Evolutionary conservation across 176 grass and related monocot species (phyloP).

Genomic region (Carex scoparia): DNA sequence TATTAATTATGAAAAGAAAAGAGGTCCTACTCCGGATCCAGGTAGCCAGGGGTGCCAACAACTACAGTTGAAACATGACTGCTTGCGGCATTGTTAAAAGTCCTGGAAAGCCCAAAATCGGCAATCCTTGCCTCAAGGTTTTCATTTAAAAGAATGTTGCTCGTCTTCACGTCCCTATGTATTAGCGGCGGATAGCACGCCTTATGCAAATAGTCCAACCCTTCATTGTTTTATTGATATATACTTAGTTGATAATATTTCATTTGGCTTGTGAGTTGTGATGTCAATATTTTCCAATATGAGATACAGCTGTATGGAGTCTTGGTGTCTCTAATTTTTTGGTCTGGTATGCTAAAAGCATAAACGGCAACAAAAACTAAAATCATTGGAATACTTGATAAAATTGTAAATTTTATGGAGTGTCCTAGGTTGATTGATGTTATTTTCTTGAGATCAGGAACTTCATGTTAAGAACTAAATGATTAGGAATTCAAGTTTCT

Average conservation of each 20-base stretch:
- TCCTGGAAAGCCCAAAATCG: constrained; percentile 16
- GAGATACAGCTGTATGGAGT: neutral
- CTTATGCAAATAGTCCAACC: constrained; percentile 20
- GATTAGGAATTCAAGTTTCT: neutral
- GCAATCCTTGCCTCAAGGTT: constrained; percentile 19
- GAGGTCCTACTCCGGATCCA: constrained; percentile 15
- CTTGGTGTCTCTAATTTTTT: neutral
- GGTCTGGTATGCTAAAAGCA: no score
- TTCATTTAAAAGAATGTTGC: constrained; percentile 19
- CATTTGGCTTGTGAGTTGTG: no score
- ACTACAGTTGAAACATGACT: constrained; percentile 5
- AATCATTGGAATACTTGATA: no score
- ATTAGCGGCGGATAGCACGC: constrained; percentile 7
- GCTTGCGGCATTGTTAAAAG: neutral
- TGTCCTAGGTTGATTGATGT: no score
- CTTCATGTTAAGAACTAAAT: no score
- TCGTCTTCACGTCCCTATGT: constrained; percentile 16
- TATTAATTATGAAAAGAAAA: neutral
- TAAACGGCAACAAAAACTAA: no score
- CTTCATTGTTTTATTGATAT: neutral
- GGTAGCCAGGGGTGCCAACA: constrained; percentile 10
- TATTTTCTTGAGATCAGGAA: no score
- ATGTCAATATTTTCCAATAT: neutral
- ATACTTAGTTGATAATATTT: neutral
- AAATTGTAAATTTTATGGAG: no score